phyloP scores from a whole-genome alignment of 176 grass and related monocot genomes.

The Cymbopogon citratus region DNA sequence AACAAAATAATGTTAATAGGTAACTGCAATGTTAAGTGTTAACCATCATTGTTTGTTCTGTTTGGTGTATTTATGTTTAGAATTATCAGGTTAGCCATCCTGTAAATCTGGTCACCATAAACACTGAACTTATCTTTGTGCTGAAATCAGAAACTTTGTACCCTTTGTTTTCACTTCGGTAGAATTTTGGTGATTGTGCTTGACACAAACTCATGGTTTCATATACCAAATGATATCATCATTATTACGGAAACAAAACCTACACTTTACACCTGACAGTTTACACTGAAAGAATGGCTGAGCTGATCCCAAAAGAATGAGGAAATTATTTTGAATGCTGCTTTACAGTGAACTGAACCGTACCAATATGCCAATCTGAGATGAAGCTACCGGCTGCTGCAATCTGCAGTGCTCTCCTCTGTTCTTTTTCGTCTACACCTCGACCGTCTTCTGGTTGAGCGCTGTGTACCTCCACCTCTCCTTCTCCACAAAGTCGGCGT shows the following conservation, averaged over 20 bases:
- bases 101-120: not conserved
- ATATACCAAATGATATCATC: not conserved
- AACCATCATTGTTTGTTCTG: not conserved
- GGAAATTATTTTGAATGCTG: no score
- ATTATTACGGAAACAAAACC: not conserved
- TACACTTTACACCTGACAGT: conserved; percentile 14
- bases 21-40: not conserved
- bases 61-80: conserved; percentile 13
- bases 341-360: conserved; percentile 15
- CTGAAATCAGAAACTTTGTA: not conserved
- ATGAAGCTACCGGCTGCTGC: not conserved
- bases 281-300: not conserved
- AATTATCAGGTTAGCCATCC: not conserved
- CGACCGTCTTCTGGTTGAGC: conserved; percentile 75
- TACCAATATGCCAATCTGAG: not conserved
- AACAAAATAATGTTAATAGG: not conserved
- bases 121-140: not conserved
- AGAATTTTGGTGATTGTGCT: not conserved
- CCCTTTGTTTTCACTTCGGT: not conserved
- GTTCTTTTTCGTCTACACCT: conserved; percentile 16
- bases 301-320: conserved; percentile 32
- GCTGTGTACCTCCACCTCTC: conserved; percentile 92
- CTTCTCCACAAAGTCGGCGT: conserved; percentile 93
- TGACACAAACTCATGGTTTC: not conserved
- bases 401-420: not conserved